Percentiles rank a stretch among this genome's conserved stretches.
phyloP scores from a whole-genome alignment of 495 filamentous ascomycete species.

The Immersiella caudata region DNA sequence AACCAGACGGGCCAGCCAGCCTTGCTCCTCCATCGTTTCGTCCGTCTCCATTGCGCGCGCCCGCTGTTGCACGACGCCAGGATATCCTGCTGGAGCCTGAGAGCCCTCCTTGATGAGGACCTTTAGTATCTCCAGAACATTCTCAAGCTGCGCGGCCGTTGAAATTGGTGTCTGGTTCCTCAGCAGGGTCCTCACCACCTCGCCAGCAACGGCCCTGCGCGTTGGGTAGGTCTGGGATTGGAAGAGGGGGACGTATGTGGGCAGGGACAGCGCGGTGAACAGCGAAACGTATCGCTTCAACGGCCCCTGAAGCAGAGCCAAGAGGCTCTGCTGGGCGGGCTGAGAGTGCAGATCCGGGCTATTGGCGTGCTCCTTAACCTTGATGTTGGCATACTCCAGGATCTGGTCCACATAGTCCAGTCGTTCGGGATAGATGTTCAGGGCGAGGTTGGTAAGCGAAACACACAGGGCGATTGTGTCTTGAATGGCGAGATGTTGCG shows the following conservation, averaged over 20 bases:
- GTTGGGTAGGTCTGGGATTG: constrained; percentile 93
- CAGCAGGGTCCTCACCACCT: constrained; percentile 77
- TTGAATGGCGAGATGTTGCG: constrained; percentile 87
- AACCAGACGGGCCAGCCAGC: constrained; percentile 88
- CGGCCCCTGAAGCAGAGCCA: constrained; percentile 84
- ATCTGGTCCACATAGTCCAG: constrained; percentile 96
- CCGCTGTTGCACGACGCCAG: constrained; percentile 70
- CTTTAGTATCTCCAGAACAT: constrained; percentile 81
- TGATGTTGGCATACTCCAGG: constrained; percentile 82
- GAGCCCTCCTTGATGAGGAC: constrained; percentile 92
- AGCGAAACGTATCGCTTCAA: constrained; percentile 88
- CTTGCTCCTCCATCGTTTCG: constrained; percentile 96
- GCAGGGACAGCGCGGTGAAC: constrained; percentile 89
- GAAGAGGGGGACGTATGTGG: constrained; percentile 86
- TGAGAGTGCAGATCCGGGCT: constrained; percentile 91
- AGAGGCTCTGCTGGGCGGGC: constrained; percentile 82
- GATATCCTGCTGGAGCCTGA: constrained; percentile 81
- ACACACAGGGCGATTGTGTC: constrained; percentile 92
- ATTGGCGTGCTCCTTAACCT: constrained; percentile 86
- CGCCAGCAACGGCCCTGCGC: constrained; percentile 83
- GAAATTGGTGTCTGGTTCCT: constrained; percentile 78
- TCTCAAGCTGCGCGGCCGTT: constrained; percentile 77
- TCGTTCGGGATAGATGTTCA: constrained; percentile 91
- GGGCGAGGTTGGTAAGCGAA: constrained; percentile 86
- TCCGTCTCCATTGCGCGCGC: constrained; percentile 74